phyloP scores from a whole-genome alignment of 192 early-diverging fungal species.

The Gonapodya prolifera region DNA sequence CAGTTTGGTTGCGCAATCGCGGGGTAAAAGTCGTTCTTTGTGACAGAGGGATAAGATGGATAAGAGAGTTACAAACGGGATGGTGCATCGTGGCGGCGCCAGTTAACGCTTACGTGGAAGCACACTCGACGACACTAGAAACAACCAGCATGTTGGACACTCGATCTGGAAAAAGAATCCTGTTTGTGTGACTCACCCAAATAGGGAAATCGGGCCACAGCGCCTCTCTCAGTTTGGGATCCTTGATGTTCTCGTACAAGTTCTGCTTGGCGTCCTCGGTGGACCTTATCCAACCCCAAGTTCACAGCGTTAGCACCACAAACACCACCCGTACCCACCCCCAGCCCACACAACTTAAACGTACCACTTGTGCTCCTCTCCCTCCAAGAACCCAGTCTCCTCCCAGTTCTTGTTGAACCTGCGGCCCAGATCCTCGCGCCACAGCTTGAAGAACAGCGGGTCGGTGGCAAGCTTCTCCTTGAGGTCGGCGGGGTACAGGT shows the following conservation, averaged over 20 bases:
- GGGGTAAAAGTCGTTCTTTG: constrained; percentile 3
- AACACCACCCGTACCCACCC: neutral
- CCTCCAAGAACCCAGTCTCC: constrained; percentile 2
- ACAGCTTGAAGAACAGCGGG: constrained; percentile 2
- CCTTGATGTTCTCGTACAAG: constrained; percentile 6
- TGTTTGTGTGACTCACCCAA: neutral
- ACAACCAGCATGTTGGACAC: too few relatives aligned
- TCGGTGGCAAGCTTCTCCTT: constrained; percentile 1
- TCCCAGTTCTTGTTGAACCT: constrained; percentile 4
- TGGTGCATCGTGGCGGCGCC: neutral
- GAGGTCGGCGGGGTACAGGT: constrained; percentile 3
- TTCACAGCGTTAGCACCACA: neutral
- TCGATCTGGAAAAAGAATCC: too few relatives aligned
- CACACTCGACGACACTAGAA: constrained; percentile 1
- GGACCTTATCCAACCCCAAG: neutral
- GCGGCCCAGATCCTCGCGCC: constrained; percentile 2
- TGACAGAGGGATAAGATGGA: neutral
- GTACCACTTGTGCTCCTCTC: constrained; percentile 6
- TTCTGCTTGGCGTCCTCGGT: constrained; percentile 6
- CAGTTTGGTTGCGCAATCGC: neutral
- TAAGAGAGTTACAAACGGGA: too few relatives aligned
- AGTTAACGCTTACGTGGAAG: constrained; percentile 1
- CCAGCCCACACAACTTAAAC: neutral
- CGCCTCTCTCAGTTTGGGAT: neutral
- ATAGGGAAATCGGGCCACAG: constrained; percentile 4